Evolutionary conservation across 768 basidiomycete species (phyloP), one percentile per base, ranked within the genome.

Genomic region (Panaeolus cyanescens): DNA sequence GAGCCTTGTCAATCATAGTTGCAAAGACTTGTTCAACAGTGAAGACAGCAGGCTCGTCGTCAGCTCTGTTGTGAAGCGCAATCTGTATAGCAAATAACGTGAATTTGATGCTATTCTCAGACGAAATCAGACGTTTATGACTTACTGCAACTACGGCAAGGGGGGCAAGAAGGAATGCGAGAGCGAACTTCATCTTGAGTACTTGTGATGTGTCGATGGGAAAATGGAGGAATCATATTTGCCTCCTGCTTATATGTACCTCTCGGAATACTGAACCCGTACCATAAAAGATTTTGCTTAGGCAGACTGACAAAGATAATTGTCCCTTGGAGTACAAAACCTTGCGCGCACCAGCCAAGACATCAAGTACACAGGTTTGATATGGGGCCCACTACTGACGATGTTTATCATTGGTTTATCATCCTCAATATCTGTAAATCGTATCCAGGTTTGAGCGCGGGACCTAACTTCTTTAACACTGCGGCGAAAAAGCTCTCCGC

Each of bases 11-110:
- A 15, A 69, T 60, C 15, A 71, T 42, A 25, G 65, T 64, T 42
- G 68, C 68, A 36, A 53, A 50, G 25, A 71, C 59, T 40, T 59
- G 42, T 28, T 63, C 56, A 1, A 64, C 71, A 8, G 67, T 67
- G 39, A 70, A 32, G 9, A 71, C 63, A 20, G 62, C 61, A 13
- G 63, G 32, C 5, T 57, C 28, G 20, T 33, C 34, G 13, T 20
- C 55, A 4, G 55, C 55, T 2, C 22, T 10, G 32, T 10, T 31
- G n/a, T 34, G 12, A 20, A 56, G 4, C 12, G 22, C 12, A 28
- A 20, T n/a, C 12, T 20, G 31, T 20, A 7, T 4, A 22, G 50
- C 15, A 15, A 30, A 15, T 8, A 54, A 30, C 31, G 3, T 54
- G 4, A 25, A 54, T n/a, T 40, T n/a, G n/a, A n/a, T n/a, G n/a